Base-by-base conservation (phyloP, 2,329 filamentous ascomycete genomes). In the Coniochaeta sp. region DNA sequence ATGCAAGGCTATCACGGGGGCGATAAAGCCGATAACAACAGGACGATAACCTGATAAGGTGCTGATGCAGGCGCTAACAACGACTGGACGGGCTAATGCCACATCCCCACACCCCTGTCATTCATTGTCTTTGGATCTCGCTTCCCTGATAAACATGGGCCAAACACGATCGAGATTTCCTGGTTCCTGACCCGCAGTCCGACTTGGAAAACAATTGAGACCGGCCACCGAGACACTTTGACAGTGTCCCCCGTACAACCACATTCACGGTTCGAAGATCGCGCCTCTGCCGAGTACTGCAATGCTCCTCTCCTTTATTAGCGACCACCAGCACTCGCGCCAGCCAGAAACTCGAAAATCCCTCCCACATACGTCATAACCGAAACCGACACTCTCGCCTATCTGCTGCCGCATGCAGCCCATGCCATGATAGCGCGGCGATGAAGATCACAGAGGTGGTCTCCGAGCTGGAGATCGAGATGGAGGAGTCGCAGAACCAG, bases 401-500 rank as follows among this genome's bases (percentile, higher is more conserved):
- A n/a, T n/a, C n/a, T n/a, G n/a, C n/a, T n/a, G n/a, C n/a, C n/a
- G n/a, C n/a, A n/a, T n/a, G n/a, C n/a, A n/a, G 46, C 16, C 22
- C 28, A 26, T 65, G 68, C 67, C 67, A 74, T 71, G 69, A 72
- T 68, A 68, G 61, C 64, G 20, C 60, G 60, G 63, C 63, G 55
- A 74, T 74, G 71, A 69, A 65, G 62, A 65, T 71, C 62, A 66
- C 75, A 67, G 75, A 78, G 65, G 69, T 75, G 71, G 75, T 75
- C 63, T 67, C 67, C 60, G 70, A 77, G 64, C 63, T 76, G 59
- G 69, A 73, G 69, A 81, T 76, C 71, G 87, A 89, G 78, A 77
- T 89, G 74, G 78, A 75, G 67, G 89, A 94, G 73, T 85, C 85
- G 63, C 81, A 87, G 68, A 86, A 86, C 70, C 81, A 88, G 72